phyloP scores from a whole-genome alignment of 78 protist species.

The Acrasis kona region DNA sequence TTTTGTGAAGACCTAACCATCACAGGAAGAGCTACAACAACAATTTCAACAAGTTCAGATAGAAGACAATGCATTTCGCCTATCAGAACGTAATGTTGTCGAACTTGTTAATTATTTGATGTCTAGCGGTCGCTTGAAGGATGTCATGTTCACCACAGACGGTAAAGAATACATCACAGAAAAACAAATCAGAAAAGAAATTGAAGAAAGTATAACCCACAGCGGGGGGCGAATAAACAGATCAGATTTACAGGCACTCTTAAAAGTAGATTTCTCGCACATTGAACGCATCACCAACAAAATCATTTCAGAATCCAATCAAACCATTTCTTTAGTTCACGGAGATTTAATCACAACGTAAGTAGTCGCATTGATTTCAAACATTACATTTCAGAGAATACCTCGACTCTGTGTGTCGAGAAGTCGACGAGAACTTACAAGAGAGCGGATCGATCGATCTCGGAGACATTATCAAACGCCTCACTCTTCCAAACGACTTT shows the following conservation, averaged over 20 bases:
- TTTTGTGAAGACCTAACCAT: too few relatives aligned
- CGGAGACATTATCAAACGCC: background rate
- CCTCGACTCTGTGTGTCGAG: background rate
- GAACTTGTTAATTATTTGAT: background rate
- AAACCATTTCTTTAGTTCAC: too few relatives aligned
- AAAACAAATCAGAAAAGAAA: background rate
- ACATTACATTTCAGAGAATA: background rate
- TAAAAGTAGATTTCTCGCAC: background rate
- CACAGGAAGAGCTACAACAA: background rate
- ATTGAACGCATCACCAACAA: background rate
- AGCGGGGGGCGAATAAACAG: background rate
- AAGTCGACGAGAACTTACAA: background rate
- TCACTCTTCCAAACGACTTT: background rate
- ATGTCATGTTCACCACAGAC: background rate
- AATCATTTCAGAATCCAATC: background rate
- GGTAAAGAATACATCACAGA: background rate
- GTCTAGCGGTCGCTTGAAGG: background rate
- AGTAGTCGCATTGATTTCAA: too few relatives aligned
- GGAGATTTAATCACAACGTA: too few relatives aligned
- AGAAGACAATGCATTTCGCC: background rate
- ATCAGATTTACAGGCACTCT: background rate
- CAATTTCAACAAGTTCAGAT: background rate
- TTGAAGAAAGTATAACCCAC: background rate
- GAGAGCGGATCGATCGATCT: background rate
- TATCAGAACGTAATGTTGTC: background rate